A percentile compares a stretch with the other conserved stretches of the same genome.
Evolutionary conservation across 768 basidiomycete genomes (phyloP).

Genomic region (Boletus coccyginus): DNA sequence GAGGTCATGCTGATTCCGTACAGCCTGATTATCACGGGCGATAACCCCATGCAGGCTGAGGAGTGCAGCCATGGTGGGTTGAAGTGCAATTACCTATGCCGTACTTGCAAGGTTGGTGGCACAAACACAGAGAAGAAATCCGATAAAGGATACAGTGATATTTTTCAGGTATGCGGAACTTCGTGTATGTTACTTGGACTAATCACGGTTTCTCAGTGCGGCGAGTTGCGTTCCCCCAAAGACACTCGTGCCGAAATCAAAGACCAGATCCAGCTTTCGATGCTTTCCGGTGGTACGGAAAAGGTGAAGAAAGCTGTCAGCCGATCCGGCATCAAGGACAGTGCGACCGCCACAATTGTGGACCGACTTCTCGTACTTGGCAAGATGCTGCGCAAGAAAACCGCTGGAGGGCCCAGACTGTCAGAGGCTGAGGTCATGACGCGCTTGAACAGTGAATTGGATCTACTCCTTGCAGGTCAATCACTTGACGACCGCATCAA

Average conservation of each 20-base stretch:
- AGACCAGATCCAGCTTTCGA: constrained; percentile 5
- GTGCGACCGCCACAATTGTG: constrained; percentile 27
- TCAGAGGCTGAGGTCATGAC: neutral
- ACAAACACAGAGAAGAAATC: constrained; percentile 19
- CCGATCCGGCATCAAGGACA: constrained; percentile 36
- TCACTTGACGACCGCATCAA: constrained; percentile 11
- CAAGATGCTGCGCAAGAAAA: constrained; percentile 3
- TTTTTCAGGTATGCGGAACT: constrained; percentile 15
- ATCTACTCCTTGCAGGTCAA: neutral
- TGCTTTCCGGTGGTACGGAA: constrained; percentile 1
- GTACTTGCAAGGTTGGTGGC: constrained; percentile 33
- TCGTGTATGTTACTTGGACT: neutral
- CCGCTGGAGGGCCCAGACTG: neutral
- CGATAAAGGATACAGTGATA: constrained; percentile 23
- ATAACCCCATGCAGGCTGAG: constrained; percentile 40
- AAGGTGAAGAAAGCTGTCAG: constrained; percentile 27
- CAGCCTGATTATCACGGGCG: constrained; percentile 18
- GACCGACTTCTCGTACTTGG: constrained; percentile 34
- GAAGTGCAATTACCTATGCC: constrained; percentile 33
- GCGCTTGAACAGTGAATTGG: constrained; percentile 1
- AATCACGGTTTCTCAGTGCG: neutral
- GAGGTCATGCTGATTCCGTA: constrained; percentile 26
- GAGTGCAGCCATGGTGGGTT: constrained; percentile 33
- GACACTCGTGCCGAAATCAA: neutral
- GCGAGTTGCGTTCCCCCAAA: constrained; percentile 7